These are phyloP conservation scores for Dioscorea dumetorum DNA, from an alignment of 106 monocot genomes.

Conservation along the genomic window DNA sequence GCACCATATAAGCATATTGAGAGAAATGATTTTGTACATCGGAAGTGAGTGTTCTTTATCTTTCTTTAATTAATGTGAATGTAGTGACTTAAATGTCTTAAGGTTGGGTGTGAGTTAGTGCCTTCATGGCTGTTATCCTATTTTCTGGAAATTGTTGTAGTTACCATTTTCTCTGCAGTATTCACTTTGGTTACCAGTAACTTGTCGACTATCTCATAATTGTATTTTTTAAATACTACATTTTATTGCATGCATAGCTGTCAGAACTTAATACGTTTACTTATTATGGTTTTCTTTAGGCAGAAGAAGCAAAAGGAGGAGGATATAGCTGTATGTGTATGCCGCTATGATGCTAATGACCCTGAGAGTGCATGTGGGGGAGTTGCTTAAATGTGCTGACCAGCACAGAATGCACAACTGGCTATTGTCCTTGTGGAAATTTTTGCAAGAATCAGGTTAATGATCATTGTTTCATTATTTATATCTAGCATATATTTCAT, in stretches of 20 bases:
- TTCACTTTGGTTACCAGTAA: no score
- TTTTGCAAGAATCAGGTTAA: constrained; percentile 89
- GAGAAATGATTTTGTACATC: constrained; percentile 71
- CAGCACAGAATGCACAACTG: constrained; percentile 91
- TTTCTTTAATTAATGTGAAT: background rate
- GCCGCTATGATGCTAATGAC: constrained; percentile 46
- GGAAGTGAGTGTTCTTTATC: constrained; percentile 57
- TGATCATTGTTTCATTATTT: background rate
- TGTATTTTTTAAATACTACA: background rate
- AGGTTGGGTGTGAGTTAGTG: no score
- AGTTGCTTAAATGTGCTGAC: constrained; percentile 83
- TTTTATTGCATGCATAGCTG: background rate
- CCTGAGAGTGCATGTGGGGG: constrained; percentile 86
- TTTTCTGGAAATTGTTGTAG: background rate
- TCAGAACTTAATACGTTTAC: background rate
- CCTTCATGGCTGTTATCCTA: no score
- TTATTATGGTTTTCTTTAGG: constrained; percentile 25
- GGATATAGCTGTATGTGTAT: constrained; percentile 77
- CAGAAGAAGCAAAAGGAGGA: constrained; percentile 81
- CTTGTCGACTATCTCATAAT: no score
- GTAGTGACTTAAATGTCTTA: no score
- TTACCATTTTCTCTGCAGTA: background rate
- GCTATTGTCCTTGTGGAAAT: constrained; percentile 65
- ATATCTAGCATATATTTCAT: no score
- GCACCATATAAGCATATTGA: constrained; percentile 65